Evolutionary conservation across 192 early-diverging fungal genomes (phyloP).

Genomic region (Rhizoclosmatium globosum): DNA sequence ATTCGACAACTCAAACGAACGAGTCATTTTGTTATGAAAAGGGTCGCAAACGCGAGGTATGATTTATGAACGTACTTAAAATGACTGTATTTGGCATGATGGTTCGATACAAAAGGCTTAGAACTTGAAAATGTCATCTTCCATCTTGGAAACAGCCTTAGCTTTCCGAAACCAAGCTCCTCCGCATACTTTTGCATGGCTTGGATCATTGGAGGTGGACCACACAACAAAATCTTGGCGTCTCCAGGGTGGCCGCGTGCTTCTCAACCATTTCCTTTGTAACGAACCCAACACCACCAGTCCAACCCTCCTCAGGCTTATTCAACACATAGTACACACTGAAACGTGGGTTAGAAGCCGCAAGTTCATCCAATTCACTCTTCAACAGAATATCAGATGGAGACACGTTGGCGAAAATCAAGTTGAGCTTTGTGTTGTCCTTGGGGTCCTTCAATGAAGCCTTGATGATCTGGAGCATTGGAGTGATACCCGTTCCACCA

Average conservation of each 20-base stretch:
- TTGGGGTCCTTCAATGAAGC: slow-evolving; percentile 83
- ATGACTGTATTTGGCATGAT: too few relatives aligned
- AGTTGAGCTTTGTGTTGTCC: slow-evolving; percentile 84
- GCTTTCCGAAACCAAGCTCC: slow-evolving; percentile 82
- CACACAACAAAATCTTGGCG: slow-evolving; percentile 90
- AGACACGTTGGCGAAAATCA: slow-evolving; percentile 93
- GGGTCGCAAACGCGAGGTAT: too few relatives aligned
- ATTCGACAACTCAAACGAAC: too few relatives aligned
- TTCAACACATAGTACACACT: slow-evolving; percentile 43
- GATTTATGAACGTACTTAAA: too few relatives aligned
- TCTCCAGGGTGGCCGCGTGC: slow-evolving; percentile 75
- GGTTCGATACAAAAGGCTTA: slow-evolving; percentile 42
- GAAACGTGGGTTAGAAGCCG: slow-evolving; percentile 60
- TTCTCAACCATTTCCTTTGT: slow-evolving; percentile 82
- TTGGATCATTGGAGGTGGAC: slow-evolving; percentile 85
- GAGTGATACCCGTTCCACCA: slow-evolving; percentile 92
- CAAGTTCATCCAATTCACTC: slow-evolving; percentile 82
- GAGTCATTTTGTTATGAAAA: too few relatives aligned
- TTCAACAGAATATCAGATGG: slow-evolving; percentile 87
- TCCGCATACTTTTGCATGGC: slow-evolving; percentile 77
- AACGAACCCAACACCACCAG: slow-evolving; percentile 86
- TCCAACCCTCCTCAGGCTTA: slow-evolving; percentile 77
- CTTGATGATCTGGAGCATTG: slow-evolving; percentile 94
- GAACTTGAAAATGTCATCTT: slow-evolving; percentile 91
- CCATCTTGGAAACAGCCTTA: slow-evolving; percentile 76